Evolutionary conservation across 1,139 yeast species (phyloP).

Genomic region (Zygosaccharomyces sapae): DNA sequence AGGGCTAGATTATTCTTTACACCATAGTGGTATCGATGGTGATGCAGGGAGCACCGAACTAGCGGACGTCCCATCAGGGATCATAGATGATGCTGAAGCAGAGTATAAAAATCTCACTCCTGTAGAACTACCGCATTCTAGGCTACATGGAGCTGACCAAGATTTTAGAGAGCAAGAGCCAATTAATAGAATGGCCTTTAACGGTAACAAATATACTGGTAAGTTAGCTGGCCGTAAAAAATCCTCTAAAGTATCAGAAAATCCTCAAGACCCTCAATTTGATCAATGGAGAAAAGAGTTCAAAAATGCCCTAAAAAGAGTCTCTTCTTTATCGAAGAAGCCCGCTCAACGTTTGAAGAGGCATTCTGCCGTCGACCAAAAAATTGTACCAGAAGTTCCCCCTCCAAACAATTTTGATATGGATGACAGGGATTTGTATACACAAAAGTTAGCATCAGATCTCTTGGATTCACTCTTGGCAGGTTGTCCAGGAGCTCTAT

Average conservation of each 20-base stretch:
- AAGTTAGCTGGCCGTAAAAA: conserved; percentile 7
- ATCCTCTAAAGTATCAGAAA: neutral
- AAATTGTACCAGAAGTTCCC: neutral
- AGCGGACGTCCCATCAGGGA: neutral
- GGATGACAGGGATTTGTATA: conserved; percentile 24
- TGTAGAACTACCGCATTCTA: conserved; percentile 26
- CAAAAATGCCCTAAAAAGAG: conserved; percentile 29
- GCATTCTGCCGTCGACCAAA: conserved; percentile 4
- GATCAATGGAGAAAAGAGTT: conserved; percentile 33
- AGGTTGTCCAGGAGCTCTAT: conserved; percentile 76
- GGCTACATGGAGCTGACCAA: conserved; percentile 3
- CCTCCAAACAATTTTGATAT: conserved; percentile 2
- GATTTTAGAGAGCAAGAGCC: conserved; percentile 1
- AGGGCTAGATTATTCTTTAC: conserved; percentile 19
- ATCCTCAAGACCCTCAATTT: conserved; percentile 15
- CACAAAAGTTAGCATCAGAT: conserved; percentile 53
- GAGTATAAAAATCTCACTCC: conserved; percentile 23
- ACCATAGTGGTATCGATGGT: conserved; percentile 2
- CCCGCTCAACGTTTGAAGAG: conserved; percentile 15
- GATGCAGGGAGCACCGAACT: neutral
- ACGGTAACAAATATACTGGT: neutral
- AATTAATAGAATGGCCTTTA: neutral
- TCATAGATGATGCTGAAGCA: conserved; percentile 21
- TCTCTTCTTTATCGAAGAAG: conserved; percentile 26
- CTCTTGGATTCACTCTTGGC: conserved; percentile 60